A percentile compares a stretch with the other conserved stretches of the same genome.
Evolutionary conservation across 1,139 yeast species (phyloP).

Genomic region (Eremothecium cymbalariae): DNA sequence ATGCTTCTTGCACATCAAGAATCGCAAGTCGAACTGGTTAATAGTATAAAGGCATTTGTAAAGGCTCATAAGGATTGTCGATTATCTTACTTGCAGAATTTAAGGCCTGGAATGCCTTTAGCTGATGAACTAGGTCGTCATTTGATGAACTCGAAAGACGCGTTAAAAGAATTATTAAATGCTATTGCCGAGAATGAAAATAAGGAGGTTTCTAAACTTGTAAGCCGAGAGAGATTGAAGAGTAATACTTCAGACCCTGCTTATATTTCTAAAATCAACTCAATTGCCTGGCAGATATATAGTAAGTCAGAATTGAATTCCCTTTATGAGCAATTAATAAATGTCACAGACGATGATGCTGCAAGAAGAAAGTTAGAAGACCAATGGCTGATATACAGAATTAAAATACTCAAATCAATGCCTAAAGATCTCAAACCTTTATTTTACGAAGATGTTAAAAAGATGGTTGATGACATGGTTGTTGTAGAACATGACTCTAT

Average conservation of each 20-base stretch:
- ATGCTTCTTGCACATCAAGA: conserved; percentile 35
- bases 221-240: conserved; percentile 41
- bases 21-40: conserved; percentile 41
- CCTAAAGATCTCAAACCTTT: conserved; percentile 39
- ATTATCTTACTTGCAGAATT: conserved; percentile 42
- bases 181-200: conserved; percentile 40
- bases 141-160: conserved; percentile 45
- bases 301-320: conserved; percentile 43
- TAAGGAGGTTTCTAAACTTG: conserved; percentile 29
- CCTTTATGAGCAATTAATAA: conserved; percentile 50
- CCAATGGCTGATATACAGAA: conserved; percentile 48
- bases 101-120: conserved; percentile 57
- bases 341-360: conserved; percentile 55
- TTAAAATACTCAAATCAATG: conserved; percentile 43
- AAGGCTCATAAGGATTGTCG: conserved; percentile 35
- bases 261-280: conserved; percentile 38
- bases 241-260: conserved; percentile 39
- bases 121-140: conserved; percentile 49
- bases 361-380: conserved; percentile 54
- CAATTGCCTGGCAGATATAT: conserved; percentile 44
- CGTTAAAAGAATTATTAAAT: conserved; percentile 44
- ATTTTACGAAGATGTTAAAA: conserved; percentile 40
- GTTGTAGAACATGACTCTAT: conserved; percentile 52
- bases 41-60: conserved; percentile 41
- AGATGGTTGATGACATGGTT: conserved; percentile 66